Evolutionary conservation across 495 filamentous ascomycete genomes (phyloP), one percentile per base, ranked within the genome.

Genomic region (Penicillium ochrochloron): DNA sequence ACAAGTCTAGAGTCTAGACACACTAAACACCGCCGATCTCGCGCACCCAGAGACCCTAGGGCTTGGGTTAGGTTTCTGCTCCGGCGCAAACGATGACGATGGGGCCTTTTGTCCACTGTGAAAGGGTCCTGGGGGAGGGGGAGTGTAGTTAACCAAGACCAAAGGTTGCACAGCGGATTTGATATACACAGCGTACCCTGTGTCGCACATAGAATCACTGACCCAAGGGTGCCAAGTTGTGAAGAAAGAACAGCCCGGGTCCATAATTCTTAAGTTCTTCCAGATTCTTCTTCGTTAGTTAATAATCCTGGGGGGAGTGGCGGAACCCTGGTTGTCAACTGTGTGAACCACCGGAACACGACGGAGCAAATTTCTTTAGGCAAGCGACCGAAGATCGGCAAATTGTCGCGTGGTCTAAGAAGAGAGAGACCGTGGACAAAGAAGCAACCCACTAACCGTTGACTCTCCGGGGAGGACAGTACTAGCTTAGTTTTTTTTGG

Each of bases 281-380:
- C 33, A 56, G 53, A 56, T 14, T 56, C 17, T 56, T 56, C 53
- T 55, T 33, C 12, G 1, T 55, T 15, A 33, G 5, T 33, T 33
- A 7, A 9, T 33, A 33, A 27, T 27, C 21, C 44, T 51, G 21
- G 46, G 44, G 44, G 23, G 34, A 2, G 25, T 11, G 54, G 34
- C 19, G 35, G 29, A 33, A 5, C 66, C 66, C 46, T 59, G 69
- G 69, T 44, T 63, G 31, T 23, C 25, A 4, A 17, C 23, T 5
- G 9, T 59, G 55, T 70, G 46, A 61, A 67, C 67, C 70, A 65
- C 55, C 67, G 70, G 70, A 72, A 69, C 70, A 35, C 19, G 33
- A 59, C 69, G 69, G 69, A 71, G 59, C 15, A 17, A 44, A 48
- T 8, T 53, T 41, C 27, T 25, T 53, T 61, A 44, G 42, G 58